Evolutionary conservation across 495 filamentous ascomycete species (phyloP), one percentile per base, ranked within the genome.

Genomic region (Aspergillus egyptiacus): DNA sequence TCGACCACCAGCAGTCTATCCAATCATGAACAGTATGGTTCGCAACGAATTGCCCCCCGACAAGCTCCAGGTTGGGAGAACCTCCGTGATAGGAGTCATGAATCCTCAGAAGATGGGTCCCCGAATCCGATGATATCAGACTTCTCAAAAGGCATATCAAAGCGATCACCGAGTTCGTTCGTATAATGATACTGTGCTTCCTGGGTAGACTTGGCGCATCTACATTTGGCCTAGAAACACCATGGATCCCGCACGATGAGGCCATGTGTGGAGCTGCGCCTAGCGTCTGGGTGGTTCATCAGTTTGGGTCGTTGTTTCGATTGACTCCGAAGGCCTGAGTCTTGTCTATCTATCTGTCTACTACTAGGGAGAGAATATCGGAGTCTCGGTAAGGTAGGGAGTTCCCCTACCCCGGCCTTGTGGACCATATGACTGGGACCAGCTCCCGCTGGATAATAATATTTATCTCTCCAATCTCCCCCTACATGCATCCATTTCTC

Each of bases 391-490:
- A n/a, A n/a, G n/a, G n/a, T n/a, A n/a, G n/a, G n/a, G n/a, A n/a
- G n/a, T 42, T 34, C 37, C 30, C 22, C 11, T 6, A 37, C 51
- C 8, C 38, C 48, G 47, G 47, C 53, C 28, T 50, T 45, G 24
- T 23, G 23, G 40, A 43, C 28, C 32, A 44, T 59, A 46, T 56
- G 57, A 60, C 57, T 60, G 53, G 57, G 56, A 56, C 50, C 51
- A 31, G 36, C 24, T 39, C 27, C 32, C 13, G 10, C 41, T 30
- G 31, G 31, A 55, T 42, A 50, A 52, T 53, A 46, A 18, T 60
- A 60, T 60, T 60, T 60, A 60, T 60, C 44, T 42, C 43, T 45
- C 46, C 50, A 44, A 25, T 17, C 40, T 33, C 50, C 47, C 47
- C 43, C 48, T 38, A 48, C 48, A 36, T 39, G 32, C 48, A 44